These are phyloP conservation scores for Oenanthe javanica DNA, from an alignment of 140 eudicot species.

Conservation along the genomic window DNA sequence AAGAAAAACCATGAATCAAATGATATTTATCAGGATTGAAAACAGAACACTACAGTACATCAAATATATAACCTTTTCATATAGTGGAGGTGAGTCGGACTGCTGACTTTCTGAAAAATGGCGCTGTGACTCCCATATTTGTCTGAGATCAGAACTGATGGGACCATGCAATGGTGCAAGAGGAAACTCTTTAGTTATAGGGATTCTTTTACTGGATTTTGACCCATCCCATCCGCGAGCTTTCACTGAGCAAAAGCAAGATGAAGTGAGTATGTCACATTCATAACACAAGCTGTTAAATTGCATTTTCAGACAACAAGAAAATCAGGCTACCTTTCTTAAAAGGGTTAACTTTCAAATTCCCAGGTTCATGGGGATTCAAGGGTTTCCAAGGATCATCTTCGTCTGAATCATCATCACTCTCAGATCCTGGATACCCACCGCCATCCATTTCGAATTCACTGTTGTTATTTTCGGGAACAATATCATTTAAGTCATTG, in stretches of 20 bases:
- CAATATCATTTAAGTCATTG: slow-evolving; percentile 21
- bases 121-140: slow-evolving; percentile 64
- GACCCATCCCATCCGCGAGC: slow-evolving; percentile 25
- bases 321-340: slow-evolving; percentile 43
- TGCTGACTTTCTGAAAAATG: slow-evolving; percentile 24
- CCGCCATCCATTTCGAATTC: slow-evolving; percentile 49
- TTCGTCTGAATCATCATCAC: slow-evolving; percentile 44
- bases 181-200: slow-evolving; percentile 56
- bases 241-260: slow-evolving; percentile 49
- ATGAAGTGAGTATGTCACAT: neutral
- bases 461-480: slow-evolving; percentile 25
- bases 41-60: neutral
- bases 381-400: slow-evolving; percentile 95
- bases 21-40: neutral
- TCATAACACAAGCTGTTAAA: slow-evolving; percentile 7
- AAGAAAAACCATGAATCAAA: neutral
- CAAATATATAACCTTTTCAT: slow-evolving; percentile 61
- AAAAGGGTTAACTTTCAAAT: slow-evolving; percentile 73
- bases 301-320: slow-evolving; percentile 8
- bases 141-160: slow-evolving; percentile 47
- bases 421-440: slow-evolving; percentile 40
- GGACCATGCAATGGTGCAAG: slow-evolving; percentile 73
- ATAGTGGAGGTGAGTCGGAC: slow-evolving; percentile 44
- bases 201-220: slow-evolving; percentile 27
- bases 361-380: slow-evolving; percentile 92